Evolutionary conservation across 169 alveolate species (phyloP), one percentile per base, ranked within the genome.

Genomic region (Neospora caninum): DNA sequence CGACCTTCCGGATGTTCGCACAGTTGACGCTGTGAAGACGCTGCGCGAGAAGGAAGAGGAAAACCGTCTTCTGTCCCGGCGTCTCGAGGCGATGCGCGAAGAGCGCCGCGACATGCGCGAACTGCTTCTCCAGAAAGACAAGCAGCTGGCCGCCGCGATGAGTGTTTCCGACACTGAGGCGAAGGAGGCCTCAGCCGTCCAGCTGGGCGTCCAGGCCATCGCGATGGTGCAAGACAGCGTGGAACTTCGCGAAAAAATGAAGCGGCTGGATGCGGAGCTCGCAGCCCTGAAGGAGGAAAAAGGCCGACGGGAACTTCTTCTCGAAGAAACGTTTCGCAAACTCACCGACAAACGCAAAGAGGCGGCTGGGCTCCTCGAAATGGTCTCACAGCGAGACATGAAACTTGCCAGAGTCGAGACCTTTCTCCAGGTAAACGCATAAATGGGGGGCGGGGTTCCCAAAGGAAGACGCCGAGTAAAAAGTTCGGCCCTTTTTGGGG

Each of bases 351-450:
- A 92, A 86, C 94, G 94, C 58, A 38, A 45, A 43, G 94, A 92
- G 58, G 94, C 94, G 41, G 94, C 94, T 39, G 94, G 87, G 73
- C 94, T 92, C 36, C 88, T 92, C 29, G 94, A 92, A 88, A 80
- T 92, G 92, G 83, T 92, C 31, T 92, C 94, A 18, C 94, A 92
- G 92, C 92, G 94, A 2, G 94, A 92, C 58, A 92, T 92, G 94
- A 92, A 92, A 67, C 80, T 92, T 22, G 94, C 94, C 31, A 89
- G 94, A 38, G 92, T 92, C 64, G 94, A 92, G 43, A 80, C 94
- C 29, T 92, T 80, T 58, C 70, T 92, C 42, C 94, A 64, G 73
- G 73, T 64, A 64, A 16, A 22, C n/a, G n/a, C n/a, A n/a, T n/a
- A n/a, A n/a, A n/a, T n/a, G n/a, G n/a, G n/a, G n/a, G n/a, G n/a